phyloP scores from a whole-genome alignment of 768 basidiomycete genomes.

The Lyophyllum atratum region DNA sequence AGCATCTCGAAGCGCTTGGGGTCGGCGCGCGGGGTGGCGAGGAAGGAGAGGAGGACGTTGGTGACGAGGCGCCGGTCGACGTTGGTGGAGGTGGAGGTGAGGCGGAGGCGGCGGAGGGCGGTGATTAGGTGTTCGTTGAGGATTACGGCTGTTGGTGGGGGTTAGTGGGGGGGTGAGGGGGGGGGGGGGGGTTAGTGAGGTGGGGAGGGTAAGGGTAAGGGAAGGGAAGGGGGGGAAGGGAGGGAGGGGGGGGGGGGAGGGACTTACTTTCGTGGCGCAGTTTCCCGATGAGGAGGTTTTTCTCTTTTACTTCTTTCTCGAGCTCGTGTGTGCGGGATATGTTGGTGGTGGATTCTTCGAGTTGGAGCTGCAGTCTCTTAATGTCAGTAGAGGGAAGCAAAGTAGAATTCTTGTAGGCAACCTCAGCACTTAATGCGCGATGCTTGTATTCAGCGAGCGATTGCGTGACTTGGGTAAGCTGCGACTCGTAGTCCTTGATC shows the following conservation, averaged over 20 bases:
- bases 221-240: too few relatives aligned
- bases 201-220: too few relatives aligned
- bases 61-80: slow-evolving; percentile 94
- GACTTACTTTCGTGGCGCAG: slow-evolving; percentile 87
- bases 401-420: slow-evolving; percentile 28
- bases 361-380: slow-evolving; percentile 49
- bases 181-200: too few relatives aligned
- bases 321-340: slow-evolving; percentile 68
- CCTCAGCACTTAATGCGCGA: slow-evolving; percentile 87
- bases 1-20: slow-evolving; percentile 98
- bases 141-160: slow-evolving; percentile 72
- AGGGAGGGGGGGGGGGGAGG: slow-evolving; percentile 1
- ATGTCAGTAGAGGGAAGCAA: neutral
- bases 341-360: slow-evolving; percentile 74
- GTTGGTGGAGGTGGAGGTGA: slow-evolving; percentile 84
- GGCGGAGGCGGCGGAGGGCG: slow-evolving; percentile 91
- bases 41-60: slow-evolving; percentile 89
- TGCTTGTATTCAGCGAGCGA: slow-evolving; percentile 90
- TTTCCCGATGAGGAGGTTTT: slow-evolving; percentile 92
- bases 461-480: slow-evolving; percentile 66
- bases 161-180: slow-evolving; percentile 1
- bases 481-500: slow-evolving; percentile 78
- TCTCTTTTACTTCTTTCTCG: slow-evolving; percentile 93
- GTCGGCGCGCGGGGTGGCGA: slow-evolving; percentile 89
- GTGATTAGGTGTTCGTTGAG: slow-evolving; percentile 98